Evolutionary conservation across 2,329 filamentous ascomycete species (phyloP).

Genomic region (Epicoccum nigrum): DNA sequence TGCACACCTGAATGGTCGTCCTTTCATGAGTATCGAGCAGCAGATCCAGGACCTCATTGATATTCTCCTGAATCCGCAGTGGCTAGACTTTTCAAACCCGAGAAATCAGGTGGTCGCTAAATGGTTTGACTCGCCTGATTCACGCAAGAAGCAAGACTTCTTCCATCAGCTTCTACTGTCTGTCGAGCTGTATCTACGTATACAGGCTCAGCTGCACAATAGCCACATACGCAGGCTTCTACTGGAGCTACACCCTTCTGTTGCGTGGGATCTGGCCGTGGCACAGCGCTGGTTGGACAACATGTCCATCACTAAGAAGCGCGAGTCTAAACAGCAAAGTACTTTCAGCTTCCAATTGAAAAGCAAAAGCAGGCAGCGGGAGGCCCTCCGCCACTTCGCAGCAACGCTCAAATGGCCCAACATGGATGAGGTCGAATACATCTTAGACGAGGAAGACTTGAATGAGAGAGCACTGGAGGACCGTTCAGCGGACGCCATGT

Average conservation of each 20-base stretch:
- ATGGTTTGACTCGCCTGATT: constrained; percentile 68
- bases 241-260: constrained; percentile 69
- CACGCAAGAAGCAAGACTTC: constrained; percentile 67
- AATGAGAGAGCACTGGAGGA: constrained; percentile 56
- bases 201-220: constrained; percentile 67
- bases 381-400: constrained; percentile 71
- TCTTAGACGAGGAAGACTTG: constrained; percentile 65
- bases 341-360: constrained; percentile 67
- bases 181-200: constrained; percentile 73
- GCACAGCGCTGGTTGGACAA: constrained; percentile 75
- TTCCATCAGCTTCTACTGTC: constrained; percentile 79
- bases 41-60: constrained; percentile 76
- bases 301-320: constrained; percentile 68
- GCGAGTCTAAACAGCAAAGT: constrained; percentile 50
- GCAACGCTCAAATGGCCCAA: constrained; percentile 80
- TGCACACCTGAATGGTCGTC: constrained; percentile 62
- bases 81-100: constrained; percentile 74
- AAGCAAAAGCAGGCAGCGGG: constrained; percentile 70
- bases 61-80: constrained; percentile 70
- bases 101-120: constrained; percentile 76
- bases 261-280: constrained; percentile 76
- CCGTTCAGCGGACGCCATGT: constrained; percentile 75
- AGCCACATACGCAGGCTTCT: constrained; percentile 70
- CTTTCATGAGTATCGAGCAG: constrained; percentile 67
- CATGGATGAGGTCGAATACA: constrained; percentile 66